A percentile compares a stretch with the other conserved stretches of the same genome.
Conservation (phyloP, 2,329 filamentous ascomycete species). For the Sarocladium oryzae region DNA sequence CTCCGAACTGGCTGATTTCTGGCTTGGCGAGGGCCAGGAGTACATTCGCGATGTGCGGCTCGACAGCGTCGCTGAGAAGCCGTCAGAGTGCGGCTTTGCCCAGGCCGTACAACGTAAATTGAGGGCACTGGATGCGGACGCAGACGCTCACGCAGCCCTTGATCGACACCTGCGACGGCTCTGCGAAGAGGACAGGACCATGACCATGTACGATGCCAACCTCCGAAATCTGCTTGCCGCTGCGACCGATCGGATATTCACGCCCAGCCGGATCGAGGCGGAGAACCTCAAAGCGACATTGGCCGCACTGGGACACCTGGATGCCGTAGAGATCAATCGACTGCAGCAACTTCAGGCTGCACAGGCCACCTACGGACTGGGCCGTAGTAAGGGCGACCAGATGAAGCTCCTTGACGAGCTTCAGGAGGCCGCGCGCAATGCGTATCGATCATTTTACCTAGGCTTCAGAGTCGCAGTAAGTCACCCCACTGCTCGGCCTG, state of each 20-base stretch:
- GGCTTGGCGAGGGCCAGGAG: constrained; percentile 22
- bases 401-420: constrained; percentile 24
- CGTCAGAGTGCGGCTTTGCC: constrained; percentile 26
- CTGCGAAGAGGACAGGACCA: constrained; percentile 12
- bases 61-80: constrained; percentile 13
- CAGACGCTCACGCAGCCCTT: constrained; percentile 15
- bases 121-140: constrained; percentile 24
- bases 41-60: constrained; percentile 20
- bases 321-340: constrained; percentile 27
- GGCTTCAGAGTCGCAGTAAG: constrained; percentile 28
- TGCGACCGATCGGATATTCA: constrained; percentile 21
- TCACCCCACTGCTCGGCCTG: constrained; percentile 1
- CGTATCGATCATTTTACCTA: constrained; percentile 25
- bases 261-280: constrained; percentile 19
- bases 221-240: constrained; percentile 21
- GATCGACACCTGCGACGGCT: constrained; percentile 16
- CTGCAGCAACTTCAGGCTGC: constrained; percentile 17
- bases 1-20: constrained; percentile 27
- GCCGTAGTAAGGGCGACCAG: not conserved
- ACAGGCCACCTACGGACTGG: not conserved
- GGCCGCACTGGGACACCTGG: constrained; percentile 24
- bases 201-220: constrained; percentile 19
- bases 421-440: constrained; percentile 20
- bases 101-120: constrained; percentile 24
- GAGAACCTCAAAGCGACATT: constrained; percentile 20